A percentile compares a stretch with the other conserved stretches of the same genome.
Conservation (phyloP, 73 alveolate genomes). For the Paramecium pentaurelia region DNA sequence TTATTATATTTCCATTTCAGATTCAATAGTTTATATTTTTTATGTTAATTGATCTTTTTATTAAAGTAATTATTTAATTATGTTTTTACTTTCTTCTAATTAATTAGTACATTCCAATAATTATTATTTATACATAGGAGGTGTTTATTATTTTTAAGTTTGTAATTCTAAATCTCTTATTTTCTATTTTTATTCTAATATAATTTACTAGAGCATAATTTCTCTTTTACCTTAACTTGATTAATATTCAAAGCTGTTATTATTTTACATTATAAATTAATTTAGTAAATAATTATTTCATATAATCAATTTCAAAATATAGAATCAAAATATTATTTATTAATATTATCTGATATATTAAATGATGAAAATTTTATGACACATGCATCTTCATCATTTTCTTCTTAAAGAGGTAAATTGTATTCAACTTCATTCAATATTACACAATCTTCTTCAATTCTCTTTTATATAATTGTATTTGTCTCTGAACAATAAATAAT, state of each 20-base stretch:
- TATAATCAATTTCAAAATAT: neutral
- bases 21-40: neutral
- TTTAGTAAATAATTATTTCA: neutral
- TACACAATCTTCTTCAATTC: neutral
- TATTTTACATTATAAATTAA: neutral
- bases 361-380: neutral
- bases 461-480: neutral
- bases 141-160: neutral
- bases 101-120: neutral
- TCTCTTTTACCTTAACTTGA: conserved; percentile 6
- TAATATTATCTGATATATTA: neutral
- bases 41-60: neutral
- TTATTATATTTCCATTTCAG: neutral
- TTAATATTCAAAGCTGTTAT: conserved; percentile 39
- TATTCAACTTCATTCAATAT: neutral
- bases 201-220: neutral
- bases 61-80: neutral
- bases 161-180: conserved; percentile 1
- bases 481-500: neutral
- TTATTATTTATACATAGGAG: neutral
- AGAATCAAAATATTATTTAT: neutral
- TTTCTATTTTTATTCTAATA: neutral
- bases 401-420: neutral
- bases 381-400: neutral
- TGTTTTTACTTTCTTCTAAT: neutral